Base-by-base conservation (phyloP, 805 yeast species). In the Cephaloascus albidus region DNA sequence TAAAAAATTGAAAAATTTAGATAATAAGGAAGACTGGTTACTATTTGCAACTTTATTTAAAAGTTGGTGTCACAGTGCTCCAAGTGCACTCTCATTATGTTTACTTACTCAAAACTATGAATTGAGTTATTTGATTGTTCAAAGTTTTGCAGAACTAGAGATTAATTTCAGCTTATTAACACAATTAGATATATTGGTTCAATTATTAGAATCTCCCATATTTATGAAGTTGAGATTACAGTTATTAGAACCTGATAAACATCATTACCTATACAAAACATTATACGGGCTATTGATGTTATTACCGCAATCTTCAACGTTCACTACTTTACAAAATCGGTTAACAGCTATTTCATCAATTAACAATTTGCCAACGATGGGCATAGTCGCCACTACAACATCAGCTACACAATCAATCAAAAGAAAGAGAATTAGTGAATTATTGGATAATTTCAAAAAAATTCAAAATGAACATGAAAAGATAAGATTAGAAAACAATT, bases 231-330 rank as follows among this genome's bases (percentile, higher is more conserved):
- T 89, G 45, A 73, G 98, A 42, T 64, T 93, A 40, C 96, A 90
- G 58, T 64, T 93, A n/a, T 63, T 93, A 36, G 95, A 86, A 52
- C 96, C 96, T 1, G 85, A 81, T 36, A 76, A 73, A 45, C 73
- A 84, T 53, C 95, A 94, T 1, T 84, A 73, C 51, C 62, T 93
- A 27, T 85, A 82, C 68, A 86, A 87, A 54, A 85, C 96, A 39
- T 70, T 93, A 23, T 93, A 87, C 55, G 98, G 97, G 2, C 72
- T 93, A 23, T 65, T 93, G 43, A 93, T 93, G 98, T 70, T 93
- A 4, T 60, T 93, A 37, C 98, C 98, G 0, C 98, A 93, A 55
- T 86, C 96, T 0, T 74, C 85, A 10, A 95, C 97, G 0, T 93
- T 86, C 55, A 78, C 74, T n/a, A 77, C 85, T 0, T 67, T 93